These are phyloP conservation scores for Metarhizium humberi DNA, from an alignment of 2,329 filamentous ascomycete species.

Conservation along the genomic window DNA sequence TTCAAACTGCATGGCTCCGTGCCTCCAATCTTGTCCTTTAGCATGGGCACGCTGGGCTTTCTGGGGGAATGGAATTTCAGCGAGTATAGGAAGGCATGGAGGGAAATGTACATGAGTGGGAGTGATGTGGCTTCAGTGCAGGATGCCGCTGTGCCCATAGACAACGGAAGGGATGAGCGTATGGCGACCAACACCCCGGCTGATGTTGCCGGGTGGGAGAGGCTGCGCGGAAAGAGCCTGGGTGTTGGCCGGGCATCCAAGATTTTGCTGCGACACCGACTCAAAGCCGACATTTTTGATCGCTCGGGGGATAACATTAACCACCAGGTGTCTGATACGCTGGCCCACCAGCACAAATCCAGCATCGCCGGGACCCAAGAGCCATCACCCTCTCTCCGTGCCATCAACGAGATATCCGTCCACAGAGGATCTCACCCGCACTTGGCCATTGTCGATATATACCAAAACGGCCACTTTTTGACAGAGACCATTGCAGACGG, in stretches of 20 bases:
- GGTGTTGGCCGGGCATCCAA: constrained; percentile 65
- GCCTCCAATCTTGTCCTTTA: constrained; percentile 87
- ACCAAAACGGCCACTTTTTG: constrained; percentile 77
- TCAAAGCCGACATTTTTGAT: constrained; percentile 80
- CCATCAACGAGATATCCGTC: constrained; percentile 92
- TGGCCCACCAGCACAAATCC: constrained; percentile 36
- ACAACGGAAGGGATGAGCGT: constrained; percentile 11
- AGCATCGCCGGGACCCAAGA: constrained; percentile 27
- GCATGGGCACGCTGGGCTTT: constrained; percentile 93
- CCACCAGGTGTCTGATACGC: constrained; percentile 33
- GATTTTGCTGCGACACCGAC: constrained; percentile 74
- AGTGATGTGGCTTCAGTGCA: constrained; percentile 38
- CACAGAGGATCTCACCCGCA: constrained; percentile 87
- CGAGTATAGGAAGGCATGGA: constrained; percentile 85
- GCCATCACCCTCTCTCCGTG: constrained; percentile 42
- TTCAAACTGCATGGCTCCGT: constrained; percentile 72
- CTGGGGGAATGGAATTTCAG: constrained; percentile 93
- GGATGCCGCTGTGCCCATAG: constrained; percentile 29
- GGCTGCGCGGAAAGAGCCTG: constrained; percentile 71
- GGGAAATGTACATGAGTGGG: constrained; percentile 81
- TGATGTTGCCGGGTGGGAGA: constrained; percentile 51
- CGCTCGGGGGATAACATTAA: constrained; percentile 54
- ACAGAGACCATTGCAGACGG: constrained; percentile 94
- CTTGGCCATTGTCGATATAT: constrained; percentile 85
- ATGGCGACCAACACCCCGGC: neutral